Percentiles rank a stretch among this genome's conserved stretches.
These are phyloP conservation scores for Sugiyamaella mastotermitis DNA, from an alignment of 805 yeast genomes.

Conservation along the genomic window DNA sequence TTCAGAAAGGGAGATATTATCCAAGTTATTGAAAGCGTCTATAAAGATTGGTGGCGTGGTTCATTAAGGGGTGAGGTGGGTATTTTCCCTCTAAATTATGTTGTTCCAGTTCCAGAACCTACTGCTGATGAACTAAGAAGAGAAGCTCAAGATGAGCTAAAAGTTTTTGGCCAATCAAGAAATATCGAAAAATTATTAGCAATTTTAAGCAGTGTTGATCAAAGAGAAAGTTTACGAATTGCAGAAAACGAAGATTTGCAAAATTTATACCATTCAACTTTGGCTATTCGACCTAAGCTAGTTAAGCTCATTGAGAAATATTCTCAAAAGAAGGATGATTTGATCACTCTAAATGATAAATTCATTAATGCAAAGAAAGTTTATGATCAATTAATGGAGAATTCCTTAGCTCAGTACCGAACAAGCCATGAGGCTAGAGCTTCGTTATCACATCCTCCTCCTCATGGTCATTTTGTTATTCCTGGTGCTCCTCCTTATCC, in stretches of 20 bases:
- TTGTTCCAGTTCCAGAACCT: conserved; percentile 66
- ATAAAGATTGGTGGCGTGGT: conserved; percentile 96
- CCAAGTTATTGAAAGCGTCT: conserved; percentile 78
- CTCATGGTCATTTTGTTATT: conserved; percentile 1
- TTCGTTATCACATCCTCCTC: conserved; percentile 4
- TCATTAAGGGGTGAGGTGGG: conserved; percentile 75
- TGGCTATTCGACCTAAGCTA: conserved; percentile 67
- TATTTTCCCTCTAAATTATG: conserved; percentile 89
- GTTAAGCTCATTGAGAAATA: conserved; percentile 74
- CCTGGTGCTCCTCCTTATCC: conserved; percentile 3
- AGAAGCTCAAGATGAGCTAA: conserved; percentile 46
- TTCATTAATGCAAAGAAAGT: conserved; percentile 60
- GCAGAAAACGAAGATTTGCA: conserved; percentile 64
- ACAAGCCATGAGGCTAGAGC: not conserved
- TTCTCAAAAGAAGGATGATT: conserved; percentile 69
- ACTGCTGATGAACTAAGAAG: conserved; percentile 51
- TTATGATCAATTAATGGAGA: conserved; percentile 66
- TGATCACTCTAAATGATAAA: conserved; percentile 63
- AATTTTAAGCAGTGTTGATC: conserved; percentile 38
- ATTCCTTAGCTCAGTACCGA: conserved; percentile 29
- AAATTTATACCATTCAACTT: conserved; percentile 61
- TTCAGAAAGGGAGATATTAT: conserved; percentile 85
- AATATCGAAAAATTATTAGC: conserved; percentile 69
- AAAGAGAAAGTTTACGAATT: conserved; percentile 30
- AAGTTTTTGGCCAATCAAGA: conserved; percentile 46